A percentile compares a stretch with the other conserved stretches of the same genome.
Conservation (phyloP, 2,329 filamentous ascomycete species). For the Cercospora sesami region DNA sequence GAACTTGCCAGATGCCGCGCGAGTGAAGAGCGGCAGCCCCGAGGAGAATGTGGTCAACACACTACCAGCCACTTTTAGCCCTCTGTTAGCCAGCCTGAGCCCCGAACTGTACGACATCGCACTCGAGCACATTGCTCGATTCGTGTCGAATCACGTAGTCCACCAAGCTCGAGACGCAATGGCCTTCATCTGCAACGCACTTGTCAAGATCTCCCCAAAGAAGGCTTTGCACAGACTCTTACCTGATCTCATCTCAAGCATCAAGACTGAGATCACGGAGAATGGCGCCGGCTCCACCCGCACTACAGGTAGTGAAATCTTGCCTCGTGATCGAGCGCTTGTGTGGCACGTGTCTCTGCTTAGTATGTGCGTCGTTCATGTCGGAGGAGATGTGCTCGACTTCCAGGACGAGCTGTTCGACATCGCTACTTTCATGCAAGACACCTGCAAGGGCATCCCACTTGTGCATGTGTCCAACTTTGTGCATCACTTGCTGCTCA, state of each 20-base stretch:
- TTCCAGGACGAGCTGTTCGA: conserved; percentile 88
- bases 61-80: conserved; percentile 84
- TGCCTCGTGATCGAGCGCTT: conserved; percentile 85
- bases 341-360: conserved; percentile 98
- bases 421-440: conserved; percentile 94
- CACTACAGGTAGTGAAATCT: conserved; percentile 87
- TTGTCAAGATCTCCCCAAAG: conserved; percentile 93
- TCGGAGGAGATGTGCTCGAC: conserved; percentile 82
- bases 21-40: conserved; percentile 84
- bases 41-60: conserved; percentile 98
- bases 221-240: conserved; percentile 90
- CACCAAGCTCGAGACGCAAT: conserved; percentile 96
- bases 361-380: conserved; percentile 96
- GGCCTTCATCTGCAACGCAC: conserved; percentile 95
- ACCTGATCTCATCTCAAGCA: conserved; percentile 85
- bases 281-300: conserved; percentile 94
- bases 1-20: conserved; percentile 86
- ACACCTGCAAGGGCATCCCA: conserved; percentile 88
- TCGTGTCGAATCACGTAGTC: conserved; percentile 90
- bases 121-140: conserved; percentile 86
- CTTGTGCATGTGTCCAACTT: conserved; percentile 97
- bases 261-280: conserved; percentile 93
- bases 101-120: conserved; percentile 91
- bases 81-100: conserved; percentile 84
- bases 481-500: conserved; percentile 92